Evolutionary conservation across 495 filamentous ascomycete species (phyloP).

Genomic region (Tuber microsphaerosporum): DNA sequence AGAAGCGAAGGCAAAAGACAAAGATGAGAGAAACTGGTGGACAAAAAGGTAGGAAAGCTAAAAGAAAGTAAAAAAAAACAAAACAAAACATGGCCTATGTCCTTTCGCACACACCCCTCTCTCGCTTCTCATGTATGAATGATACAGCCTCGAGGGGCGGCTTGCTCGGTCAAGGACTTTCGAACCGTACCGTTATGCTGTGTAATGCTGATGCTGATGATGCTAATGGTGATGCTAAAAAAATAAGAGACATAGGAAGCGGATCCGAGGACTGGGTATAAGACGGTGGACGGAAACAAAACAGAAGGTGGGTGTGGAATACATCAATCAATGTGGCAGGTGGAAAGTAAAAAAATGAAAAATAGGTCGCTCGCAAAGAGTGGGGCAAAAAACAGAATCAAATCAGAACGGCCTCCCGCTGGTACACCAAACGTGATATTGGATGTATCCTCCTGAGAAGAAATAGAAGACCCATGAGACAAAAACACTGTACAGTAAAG

Average conservation of each 20-base stretch:
- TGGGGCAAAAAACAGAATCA: background rate
- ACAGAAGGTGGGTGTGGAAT: background rate
- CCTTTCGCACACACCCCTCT: background rate
- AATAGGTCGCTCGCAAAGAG: background rate
- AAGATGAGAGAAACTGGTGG: background rate
- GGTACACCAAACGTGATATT: background rate
- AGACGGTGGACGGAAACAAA: background rate
- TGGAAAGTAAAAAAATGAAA: background rate
- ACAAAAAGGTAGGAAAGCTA: background rate
- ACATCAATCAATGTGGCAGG: background rate
- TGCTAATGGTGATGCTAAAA: background rate
- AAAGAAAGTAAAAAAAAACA: background rate
- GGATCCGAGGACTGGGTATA: slow-evolving; percentile 2
- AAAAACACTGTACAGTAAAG: slow-evolving; percentile 5
- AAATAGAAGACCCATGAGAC: background rate
- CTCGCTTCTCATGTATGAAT: background rate
- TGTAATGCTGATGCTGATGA: background rate
- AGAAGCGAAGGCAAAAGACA: background rate
- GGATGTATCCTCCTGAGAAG: background rate
- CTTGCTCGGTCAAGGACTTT: slow-evolving; percentile 2
- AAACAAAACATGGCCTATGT: background rate
- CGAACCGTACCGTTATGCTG: background rate
- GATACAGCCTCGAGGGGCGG: background rate
- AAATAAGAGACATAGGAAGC: background rate
- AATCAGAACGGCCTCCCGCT: background rate